These are phyloP conservation scores for Linderniella brevidens DNA, from an alignment of 257 asterid species.

Conservation along the genomic window DNA sequence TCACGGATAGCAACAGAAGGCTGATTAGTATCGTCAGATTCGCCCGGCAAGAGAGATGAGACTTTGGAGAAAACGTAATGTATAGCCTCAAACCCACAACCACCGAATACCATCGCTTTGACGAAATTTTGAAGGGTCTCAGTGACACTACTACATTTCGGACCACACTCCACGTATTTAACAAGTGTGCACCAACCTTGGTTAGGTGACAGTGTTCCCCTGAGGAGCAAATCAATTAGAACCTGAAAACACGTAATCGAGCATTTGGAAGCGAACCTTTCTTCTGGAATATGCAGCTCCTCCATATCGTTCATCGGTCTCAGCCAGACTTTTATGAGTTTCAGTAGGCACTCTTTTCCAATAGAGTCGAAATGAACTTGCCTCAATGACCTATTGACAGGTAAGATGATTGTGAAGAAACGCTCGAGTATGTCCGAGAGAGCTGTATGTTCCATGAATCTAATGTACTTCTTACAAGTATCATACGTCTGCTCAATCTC, in stretches of 20 bases:
- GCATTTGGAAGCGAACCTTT: conserved; percentile 37
- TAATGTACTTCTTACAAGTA: conserved; percentile 30
- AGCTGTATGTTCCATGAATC: conserved; percentile 34
- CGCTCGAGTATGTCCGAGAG: conserved; percentile 31
- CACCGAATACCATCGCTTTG: conserved; percentile 57
- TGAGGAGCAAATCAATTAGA: conserved; percentile 34
- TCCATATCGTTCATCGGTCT: conserved; percentile 49
- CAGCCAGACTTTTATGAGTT: conserved; percentile 67
- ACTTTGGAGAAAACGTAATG: conserved; percentile 29
- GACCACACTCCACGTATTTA: conserved; percentile 33
- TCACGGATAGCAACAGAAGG: conserved; percentile 30
- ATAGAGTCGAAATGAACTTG: conserved; percentile 23
- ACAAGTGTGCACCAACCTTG: conserved; percentile 68
- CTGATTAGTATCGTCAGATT: conserved; percentile 13
- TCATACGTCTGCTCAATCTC: conserved; percentile 50
- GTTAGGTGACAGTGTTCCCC: conserved; percentile 36
- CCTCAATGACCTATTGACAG: conserved; percentile 19
- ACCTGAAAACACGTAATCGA: conserved; percentile 30
- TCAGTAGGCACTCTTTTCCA: conserved; percentile 52
- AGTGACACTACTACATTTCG: conserved; percentile 21
- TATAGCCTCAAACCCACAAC: conserved; percentile 56
- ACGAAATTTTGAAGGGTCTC: conserved; percentile 49
- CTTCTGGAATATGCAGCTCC: conserved; percentile 22
- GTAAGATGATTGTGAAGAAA: conserved; percentile 43
- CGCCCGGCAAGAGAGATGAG: conserved; percentile 23